phyloP scores from a whole-genome alignment of 441 rosid species.

The Adansonia grandidieri region DNA sequence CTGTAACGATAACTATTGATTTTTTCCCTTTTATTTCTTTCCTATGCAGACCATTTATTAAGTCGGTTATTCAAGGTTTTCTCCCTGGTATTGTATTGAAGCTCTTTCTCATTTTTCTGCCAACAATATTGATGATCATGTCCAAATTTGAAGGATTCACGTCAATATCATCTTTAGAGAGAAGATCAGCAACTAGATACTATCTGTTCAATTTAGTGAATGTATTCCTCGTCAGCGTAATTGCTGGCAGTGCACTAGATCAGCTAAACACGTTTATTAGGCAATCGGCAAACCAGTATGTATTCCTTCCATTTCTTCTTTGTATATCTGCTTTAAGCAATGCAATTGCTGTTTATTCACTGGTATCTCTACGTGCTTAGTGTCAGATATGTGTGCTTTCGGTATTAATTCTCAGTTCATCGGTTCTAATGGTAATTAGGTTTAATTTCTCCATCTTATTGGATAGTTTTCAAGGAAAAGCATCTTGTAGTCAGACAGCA shows the following conservation, averaged over 20 bases:
- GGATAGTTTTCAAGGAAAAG: not conserved
- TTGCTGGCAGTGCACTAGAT: conserved; percentile 43
- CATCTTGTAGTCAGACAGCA: no score
- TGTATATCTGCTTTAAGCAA: not conserved
- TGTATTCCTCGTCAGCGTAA: conserved; percentile 77
- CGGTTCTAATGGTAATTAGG: not conserved
- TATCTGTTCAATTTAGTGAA: conserved; percentile 81
- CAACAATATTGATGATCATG: no score
- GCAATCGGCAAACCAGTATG: conserved; percentile 74
- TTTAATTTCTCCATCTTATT: not conserved
- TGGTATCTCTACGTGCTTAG: no score
- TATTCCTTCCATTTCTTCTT: conserved; percentile 6
- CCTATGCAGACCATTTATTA: conserved; percentile 56
- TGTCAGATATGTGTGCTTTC: not conserved
- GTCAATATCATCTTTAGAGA: no score
- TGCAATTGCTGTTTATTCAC: not conserved
- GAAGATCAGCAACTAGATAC: conserved; percentile 31
- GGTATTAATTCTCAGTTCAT: not conserved
- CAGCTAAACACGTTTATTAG: conserved; percentile 58
- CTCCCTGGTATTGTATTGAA: no score
- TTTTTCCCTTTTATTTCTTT: not conserved
- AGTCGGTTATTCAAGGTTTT: conserved; percentile 41
- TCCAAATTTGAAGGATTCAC: no score
- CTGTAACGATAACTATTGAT: conserved; percentile 1
- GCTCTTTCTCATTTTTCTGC: no score